These are phyloP conservation scores for Entelexis sorbosivorans DNA, from an alignment of 1,139 yeast genomes.

Conservation along the genomic window DNA sequence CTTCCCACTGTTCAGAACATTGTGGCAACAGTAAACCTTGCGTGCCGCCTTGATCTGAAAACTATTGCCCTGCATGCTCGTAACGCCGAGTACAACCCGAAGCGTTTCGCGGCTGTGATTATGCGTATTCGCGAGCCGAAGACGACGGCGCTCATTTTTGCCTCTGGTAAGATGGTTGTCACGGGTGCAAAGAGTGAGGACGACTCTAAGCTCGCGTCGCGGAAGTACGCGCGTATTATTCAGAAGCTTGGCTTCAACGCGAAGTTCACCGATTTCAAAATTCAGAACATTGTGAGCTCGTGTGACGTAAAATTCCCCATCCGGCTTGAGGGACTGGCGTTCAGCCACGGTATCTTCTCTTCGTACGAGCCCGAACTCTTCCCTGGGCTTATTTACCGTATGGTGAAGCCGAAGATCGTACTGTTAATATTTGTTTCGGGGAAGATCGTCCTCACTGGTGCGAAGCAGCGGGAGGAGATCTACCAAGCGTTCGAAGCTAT, in stretches of 20 bases:
- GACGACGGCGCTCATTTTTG: constrained; percentile 94
- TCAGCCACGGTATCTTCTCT: constrained; percentile 97
- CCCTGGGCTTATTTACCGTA: constrained; percentile 97
- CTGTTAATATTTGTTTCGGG: constrained; percentile 92
- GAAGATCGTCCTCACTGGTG: constrained; percentile 95
- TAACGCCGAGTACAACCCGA: constrained; percentile 96
- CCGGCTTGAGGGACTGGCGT: constrained; percentile 93
- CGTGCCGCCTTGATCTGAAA: constrained; percentile 87
- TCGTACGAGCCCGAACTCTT: constrained; percentile 96
- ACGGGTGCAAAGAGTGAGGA: constrained; percentile 99
- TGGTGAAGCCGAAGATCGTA: constrained; percentile 98
- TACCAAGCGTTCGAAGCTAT: constrained; percentile 97
- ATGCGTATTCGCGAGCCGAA: constrained; percentile 99
- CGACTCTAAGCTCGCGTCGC: constrained; percentile 90
- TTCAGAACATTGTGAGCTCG: constrained; percentile 97
- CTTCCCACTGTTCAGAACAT: constrained; percentile 95
- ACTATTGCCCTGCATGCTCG: constrained; percentile 98
- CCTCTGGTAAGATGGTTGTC: constrained; percentile 98
- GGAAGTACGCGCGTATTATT: constrained; percentile 95
- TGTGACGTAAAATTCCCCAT: constrained; percentile 94
- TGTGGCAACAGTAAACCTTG: constrained; percentile 95
- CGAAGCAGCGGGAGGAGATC: constrained; percentile 96
- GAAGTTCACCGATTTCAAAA: constrained; percentile 85
- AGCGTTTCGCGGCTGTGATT: constrained; percentile 97
- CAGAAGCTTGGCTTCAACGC: constrained; percentile 95